phyloP scores from a whole-genome alignment of 495 filamentous ascomycete species.

The Penicillium chermesinum region DNA sequence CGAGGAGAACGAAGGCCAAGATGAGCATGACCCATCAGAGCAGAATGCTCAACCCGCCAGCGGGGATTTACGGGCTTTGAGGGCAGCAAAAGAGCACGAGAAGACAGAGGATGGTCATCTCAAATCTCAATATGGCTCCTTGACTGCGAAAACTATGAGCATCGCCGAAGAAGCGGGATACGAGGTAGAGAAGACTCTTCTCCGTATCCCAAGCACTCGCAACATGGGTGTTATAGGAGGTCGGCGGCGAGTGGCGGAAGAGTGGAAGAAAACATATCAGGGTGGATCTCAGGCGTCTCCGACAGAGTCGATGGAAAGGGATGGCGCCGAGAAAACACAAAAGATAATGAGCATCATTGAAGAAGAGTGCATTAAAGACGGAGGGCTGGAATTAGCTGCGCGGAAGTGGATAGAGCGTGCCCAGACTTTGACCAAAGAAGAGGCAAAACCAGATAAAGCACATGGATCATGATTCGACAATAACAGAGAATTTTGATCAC shows the following conservation, averaged over 20 bases:
- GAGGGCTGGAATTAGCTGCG: slow-evolving; percentile 31
- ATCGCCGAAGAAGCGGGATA: slow-evolving; percentile 69
- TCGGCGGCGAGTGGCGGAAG: slow-evolving; percentile 11
- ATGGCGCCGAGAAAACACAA: slow-evolving; percentile 3
- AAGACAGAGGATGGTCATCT: slow-evolving; percentile 25
- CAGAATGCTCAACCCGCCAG: slow-evolving; percentile 26
- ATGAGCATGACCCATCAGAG: slow-evolving; percentile 3
- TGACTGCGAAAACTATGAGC: slow-evolving; percentile 63
- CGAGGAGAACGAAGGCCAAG: not conserved
- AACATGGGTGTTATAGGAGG: slow-evolving; percentile 76
- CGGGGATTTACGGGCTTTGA: slow-evolving; percentile 44
- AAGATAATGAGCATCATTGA: slow-evolving; percentile 30
- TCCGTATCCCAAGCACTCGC: slow-evolving; percentile 85
- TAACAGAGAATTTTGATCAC: not conserved
- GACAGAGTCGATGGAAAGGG: not conserved
- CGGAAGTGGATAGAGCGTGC: slow-evolving; percentile 45
- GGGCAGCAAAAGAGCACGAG: slow-evolving; percentile 33
- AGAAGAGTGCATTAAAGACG: slow-evolving; percentile 38
- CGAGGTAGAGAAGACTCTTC: slow-evolving; percentile 68
- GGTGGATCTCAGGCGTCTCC: not conserved
- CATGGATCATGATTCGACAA: slow-evolving; percentile 7
- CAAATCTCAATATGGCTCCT: slow-evolving; percentile 63
- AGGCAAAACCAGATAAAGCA: slow-evolving; percentile 3
- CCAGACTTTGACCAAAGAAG: slow-evolving; percentile 24
- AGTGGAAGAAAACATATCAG: slow-evolving; percentile 11